Evolutionary conservation across 345 rosid genomes (phyloP).

Genomic region (Cardamine chenopodiifolia): DNA sequence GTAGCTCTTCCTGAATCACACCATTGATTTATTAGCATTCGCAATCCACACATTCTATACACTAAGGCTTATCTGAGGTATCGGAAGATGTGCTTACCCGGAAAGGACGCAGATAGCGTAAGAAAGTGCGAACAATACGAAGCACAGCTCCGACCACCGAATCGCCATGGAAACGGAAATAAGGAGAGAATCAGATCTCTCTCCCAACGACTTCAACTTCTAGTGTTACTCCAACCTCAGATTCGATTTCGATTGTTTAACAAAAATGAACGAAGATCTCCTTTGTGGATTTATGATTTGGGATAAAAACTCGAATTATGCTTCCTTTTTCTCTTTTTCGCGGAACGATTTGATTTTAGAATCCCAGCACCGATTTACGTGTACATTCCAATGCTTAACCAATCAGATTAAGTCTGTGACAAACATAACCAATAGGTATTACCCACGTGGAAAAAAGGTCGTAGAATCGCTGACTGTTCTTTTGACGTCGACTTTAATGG

Average conservation of each 20-base stretch:
- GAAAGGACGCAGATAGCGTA: conserved; percentile 53
- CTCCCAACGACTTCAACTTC: conserved; percentile 27
- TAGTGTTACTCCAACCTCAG: conserved; percentile 9
- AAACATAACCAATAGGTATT: not conserved
- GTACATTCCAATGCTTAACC: conserved; percentile 28
- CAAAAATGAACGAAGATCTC: not conserved
- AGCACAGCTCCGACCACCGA: conserved; percentile 48
- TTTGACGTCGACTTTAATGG: not conserved
- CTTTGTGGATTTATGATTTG: conserved; percentile 3
- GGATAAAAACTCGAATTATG: conserved; percentile 1
- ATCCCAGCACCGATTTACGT: conserved; percentile 32
- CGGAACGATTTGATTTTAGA: conserved; percentile 32
- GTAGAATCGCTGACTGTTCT: conserved; percentile 27
- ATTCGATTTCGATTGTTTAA: not conserved
- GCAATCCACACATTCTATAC: not conserved
- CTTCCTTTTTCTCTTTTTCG: conserved; percentile 23
- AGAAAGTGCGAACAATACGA: conserved; percentile 58
- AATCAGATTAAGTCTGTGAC: conserved; percentile 39
- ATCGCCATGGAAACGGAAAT: conserved; percentile 56
- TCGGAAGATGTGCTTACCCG: conserved; percentile 49
- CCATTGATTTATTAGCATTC: not conserved
- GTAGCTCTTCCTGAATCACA: conserved; percentile 76
- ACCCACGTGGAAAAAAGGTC: conserved; percentile 16
- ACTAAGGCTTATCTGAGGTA: not conserved
- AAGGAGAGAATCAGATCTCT: conserved; percentile 56